These are phyloP conservation scores for Termitomyces sp. DNA, from an alignment of 768 basidiomycete species.

Conservation along the genomic window DNA sequence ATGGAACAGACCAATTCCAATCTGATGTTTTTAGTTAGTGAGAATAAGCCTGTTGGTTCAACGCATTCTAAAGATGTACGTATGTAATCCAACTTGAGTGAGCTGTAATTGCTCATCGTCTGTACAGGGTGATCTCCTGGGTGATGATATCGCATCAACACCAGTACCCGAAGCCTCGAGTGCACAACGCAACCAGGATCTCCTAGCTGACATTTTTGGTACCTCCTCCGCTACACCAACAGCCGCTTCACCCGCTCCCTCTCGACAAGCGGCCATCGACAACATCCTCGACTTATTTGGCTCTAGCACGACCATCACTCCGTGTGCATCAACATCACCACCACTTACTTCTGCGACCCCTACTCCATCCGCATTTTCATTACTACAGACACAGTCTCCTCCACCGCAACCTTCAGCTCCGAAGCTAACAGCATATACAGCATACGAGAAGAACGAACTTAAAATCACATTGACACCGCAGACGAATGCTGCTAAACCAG, in stretches of 20 bases:
- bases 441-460: constrained; percentile 89
- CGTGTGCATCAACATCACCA: constrained; percentile 14
- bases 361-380: constrained; percentile 28
- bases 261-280: constrained; percentile 62
- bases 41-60: constrained; percentile 94
- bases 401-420: constrained; percentile 31
- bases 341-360: constrained; percentile 7
- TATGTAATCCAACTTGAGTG: constrained; percentile 22
- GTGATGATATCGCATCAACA: constrained; percentile 57
- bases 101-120: neutral
- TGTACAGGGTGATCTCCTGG: constrained; percentile 67
- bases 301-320: constrained; percentile 22
- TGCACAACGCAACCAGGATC: constrained; percentile 69
- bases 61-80: constrained; percentile 75
- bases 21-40: constrained; percentile 60
- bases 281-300: constrained; percentile 92
- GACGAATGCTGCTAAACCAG: constrained; percentile 73
- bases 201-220: constrained; percentile 93
- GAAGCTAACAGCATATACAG: constrained; percentile 68
- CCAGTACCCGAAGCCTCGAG: constrained; percentile 33
- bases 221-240: constrained; percentile 33
- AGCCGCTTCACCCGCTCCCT: constrained; percentile 33
- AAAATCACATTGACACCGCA: constrained; percentile 89
- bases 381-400: constrained; percentile 32
- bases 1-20: neutral